Conservation (phyloP, 768 basidiomycete species). For the Termitomyces sp. region DNA sequence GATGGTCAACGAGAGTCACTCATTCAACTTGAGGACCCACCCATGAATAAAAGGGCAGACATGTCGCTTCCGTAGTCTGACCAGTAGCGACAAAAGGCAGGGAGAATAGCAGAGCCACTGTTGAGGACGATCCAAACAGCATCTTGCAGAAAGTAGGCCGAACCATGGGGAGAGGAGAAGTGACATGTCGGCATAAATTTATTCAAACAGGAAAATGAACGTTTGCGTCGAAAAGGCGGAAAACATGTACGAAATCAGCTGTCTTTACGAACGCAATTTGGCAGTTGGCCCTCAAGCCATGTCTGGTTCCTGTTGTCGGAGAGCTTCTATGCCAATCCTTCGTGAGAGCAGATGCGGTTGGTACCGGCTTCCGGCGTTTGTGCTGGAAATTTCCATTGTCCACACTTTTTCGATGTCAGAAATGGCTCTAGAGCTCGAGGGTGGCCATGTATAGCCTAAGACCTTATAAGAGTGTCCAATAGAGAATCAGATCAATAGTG, state of each 20-base stretch:
- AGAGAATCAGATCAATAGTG: too few relatives aligned
- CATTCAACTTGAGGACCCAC: too few relatives aligned
- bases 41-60: too few relatives aligned
- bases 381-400: slow-evolving; percentile 1
- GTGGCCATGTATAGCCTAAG: too few relatives aligned
- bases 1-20: too few relatives aligned
- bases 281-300: slow-evolving; percentile 23
- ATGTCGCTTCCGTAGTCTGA: too few relatives aligned
- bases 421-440: slow-evolving; percentile 13
- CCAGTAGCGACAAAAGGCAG: too few relatives aligned
- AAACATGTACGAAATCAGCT: slow-evolving; percentile 19
- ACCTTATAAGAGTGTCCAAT: too few relatives aligned
- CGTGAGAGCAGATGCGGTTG: too few relatives aligned
- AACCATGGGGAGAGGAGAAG: background rate
- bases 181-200: slow-evolving; percentile 3
- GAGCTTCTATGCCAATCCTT: slow-evolving; percentile 17
- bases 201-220: background rate
- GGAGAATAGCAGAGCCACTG: slow-evolving; percentile 13
- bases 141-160: background rate
- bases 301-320: slow-evolving; percentile 19
- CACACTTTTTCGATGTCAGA: slow-evolving; percentile 16
- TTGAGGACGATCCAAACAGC: slow-evolving; percentile 16
- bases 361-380: too few relatives aligned
- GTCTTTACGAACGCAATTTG: slow-evolving; percentile 18
- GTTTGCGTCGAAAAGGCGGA: slow-evolving; percentile 16